Percentiles rank a stretch among this genome's conserved stretches.
phyloP scores from a whole-genome alignment of 83 land plant species.

The Diphasiastrum complanatum region DNA sequence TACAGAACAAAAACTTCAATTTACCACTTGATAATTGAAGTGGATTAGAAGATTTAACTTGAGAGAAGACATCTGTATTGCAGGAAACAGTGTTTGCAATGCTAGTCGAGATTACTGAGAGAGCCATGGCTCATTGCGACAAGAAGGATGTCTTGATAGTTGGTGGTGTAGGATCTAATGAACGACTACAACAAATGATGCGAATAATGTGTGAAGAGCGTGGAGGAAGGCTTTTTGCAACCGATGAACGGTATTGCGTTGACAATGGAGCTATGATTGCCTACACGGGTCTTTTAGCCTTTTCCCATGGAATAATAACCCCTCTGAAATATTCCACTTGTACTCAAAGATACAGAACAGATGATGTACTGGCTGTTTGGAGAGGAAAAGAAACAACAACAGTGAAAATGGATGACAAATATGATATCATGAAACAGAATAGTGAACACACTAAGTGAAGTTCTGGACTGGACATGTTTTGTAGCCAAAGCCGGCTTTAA shows the following conservation, averaged over 20 bases:
- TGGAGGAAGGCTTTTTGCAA: constrained; percentile 81
- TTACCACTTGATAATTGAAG: background rate
- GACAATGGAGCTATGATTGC: constrained; percentile 99
- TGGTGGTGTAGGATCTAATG: constrained; percentile 97
- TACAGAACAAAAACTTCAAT: background rate
- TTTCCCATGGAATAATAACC: constrained; percentile 62
- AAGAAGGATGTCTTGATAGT: constrained; percentile 89
- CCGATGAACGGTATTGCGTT: constrained; percentile 92
- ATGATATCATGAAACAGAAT: too few species aligned
- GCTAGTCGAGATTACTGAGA: constrained; percentile 97
- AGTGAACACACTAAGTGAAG: too few species aligned
- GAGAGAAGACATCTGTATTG: constrained; percentile 1
- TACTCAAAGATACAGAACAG: constrained; percentile 92
- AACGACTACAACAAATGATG: constrained; percentile 94
- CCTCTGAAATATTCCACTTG: constrained; percentile 75
- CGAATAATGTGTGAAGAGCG: constrained; percentile 86
- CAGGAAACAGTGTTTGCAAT: constrained; percentile 97
- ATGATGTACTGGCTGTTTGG: constrained; percentile 93
- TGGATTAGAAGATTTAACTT: too few species aligned
- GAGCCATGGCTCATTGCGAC: constrained; percentile 99
- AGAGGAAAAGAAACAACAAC: constrained; percentile 32
- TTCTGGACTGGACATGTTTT: too few species aligned
- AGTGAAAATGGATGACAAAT: background rate
- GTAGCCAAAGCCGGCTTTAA: too few species aligned
- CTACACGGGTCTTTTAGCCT: constrained; percentile 90